Conservation (phyloP, 139 green algal species). For the Micromonas pusilla region DNA sequence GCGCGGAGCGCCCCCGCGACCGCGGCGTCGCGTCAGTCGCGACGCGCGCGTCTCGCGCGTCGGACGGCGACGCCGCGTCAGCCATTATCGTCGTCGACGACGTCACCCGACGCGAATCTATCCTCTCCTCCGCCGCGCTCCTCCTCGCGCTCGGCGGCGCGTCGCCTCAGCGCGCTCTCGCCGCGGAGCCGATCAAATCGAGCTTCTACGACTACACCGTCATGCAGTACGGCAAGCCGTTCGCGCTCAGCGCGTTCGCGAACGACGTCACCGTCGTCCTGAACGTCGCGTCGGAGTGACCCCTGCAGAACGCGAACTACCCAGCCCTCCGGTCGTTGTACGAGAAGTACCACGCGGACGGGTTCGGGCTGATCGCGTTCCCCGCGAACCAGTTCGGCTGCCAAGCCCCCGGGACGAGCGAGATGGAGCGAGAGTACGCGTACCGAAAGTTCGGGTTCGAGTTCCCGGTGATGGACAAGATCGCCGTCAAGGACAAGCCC, state of each 20-base stretch:
- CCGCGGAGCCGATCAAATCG: background rate
- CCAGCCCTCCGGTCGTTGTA: constrained; percentile 27
- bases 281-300: constrained; percentile 37
- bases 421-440: constrained; percentile 28
- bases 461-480: constrained; percentile 38
- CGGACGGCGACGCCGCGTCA: background rate
- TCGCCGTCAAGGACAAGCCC: constrained; percentile 31
- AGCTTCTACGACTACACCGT: constrained; percentile 27
- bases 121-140: background rate
- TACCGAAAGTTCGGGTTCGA: constrained; percentile 35
- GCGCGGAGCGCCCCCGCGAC: no score
- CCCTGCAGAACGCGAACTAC: constrained; percentile 37
- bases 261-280: constrained; percentile 22
- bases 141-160: no score
- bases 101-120: background rate
- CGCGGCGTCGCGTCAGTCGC: no score
- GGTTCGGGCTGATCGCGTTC: constrained; percentile 34
- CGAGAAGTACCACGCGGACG: constrained; percentile 35
- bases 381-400: constrained; percentile 35
- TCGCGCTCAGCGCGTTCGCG: background rate
- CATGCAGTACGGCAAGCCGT: constrained; percentile 17
- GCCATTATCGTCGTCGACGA: background rate
- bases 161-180: background rate
- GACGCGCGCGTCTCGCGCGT: no score
- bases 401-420: constrained; percentile 29